Evolutionary conservation across 768 basidiomycete genomes (phyloP).

Genomic region (Hydnum rufescens): DNA sequence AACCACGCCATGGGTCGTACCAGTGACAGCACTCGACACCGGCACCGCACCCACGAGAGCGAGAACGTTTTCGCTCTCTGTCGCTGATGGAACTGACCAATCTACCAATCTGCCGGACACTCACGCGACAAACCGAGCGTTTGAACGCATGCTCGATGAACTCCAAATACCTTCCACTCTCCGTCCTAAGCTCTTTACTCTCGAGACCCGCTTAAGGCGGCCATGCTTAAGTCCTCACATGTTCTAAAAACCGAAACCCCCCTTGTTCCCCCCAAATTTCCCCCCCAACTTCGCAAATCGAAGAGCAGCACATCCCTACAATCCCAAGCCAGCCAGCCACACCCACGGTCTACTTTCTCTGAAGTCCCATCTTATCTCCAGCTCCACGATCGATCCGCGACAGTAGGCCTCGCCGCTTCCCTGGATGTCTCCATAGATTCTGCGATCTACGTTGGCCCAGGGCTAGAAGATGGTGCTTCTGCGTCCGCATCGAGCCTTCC

Average conservation of each 20-base stretch:
- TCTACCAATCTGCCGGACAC: slow-evolving; percentile 5
- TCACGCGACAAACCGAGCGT: slow-evolving; percentile 41
- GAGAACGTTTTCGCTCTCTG: not conserved
- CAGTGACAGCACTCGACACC: not conserved
- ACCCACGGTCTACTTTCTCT: not conserved
- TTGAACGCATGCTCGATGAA: slow-evolving; percentile 70
- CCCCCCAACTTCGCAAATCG: slow-evolving; percentile 31
- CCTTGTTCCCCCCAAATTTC: slow-evolving; percentile 28
- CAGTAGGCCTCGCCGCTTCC: slow-evolving; percentile 24
- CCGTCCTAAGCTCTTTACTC: slow-evolving; percentile 55
- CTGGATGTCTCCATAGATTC: slow-evolving; percentile 32
- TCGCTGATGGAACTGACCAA: not conserved
- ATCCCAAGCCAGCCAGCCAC: slow-evolving; percentile 2
- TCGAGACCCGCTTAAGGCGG: slow-evolving; percentile 76
- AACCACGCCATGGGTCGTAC: not conserved
- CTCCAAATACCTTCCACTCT: slow-evolving; percentile 68
- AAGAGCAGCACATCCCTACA: slow-evolving; percentile 59
- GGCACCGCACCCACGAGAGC: not conserved
- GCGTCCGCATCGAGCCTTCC: too few relatives aligned
- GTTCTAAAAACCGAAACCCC: slow-evolving; percentile 27
- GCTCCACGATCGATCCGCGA: slow-evolving; percentile 15
- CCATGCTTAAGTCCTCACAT: slow-evolving; percentile 77
- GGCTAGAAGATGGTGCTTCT: not conserved
- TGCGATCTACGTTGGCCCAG: slow-evolving; percentile 15
- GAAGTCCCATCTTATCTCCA: slow-evolving; percentile 1